These are phyloP conservation scores for Coniochaeta prunicola DNA, from an alignment of 2,329 filamentous ascomycete species.

Conservation along the genomic window DNA sequence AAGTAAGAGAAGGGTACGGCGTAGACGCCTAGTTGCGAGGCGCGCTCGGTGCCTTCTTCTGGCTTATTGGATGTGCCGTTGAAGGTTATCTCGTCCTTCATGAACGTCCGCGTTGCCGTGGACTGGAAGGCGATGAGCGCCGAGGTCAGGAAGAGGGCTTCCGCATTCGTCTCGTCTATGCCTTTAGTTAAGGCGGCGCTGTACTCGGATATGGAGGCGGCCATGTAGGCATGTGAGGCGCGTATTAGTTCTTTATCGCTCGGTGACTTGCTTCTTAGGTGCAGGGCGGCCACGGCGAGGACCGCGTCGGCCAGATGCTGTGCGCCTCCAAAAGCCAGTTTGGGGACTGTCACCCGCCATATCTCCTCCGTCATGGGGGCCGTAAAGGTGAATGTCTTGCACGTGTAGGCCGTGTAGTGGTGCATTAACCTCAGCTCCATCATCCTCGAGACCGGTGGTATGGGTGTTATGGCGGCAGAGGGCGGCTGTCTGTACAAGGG, in stretches of 20 bases:
- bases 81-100: slow-evolving; percentile 39
- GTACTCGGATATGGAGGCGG: slow-evolving; percentile 55
- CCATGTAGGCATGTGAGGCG: slow-evolving; percentile 59
- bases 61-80: not conserved
- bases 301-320: slow-evolving; percentile 56
- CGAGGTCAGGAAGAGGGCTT: slow-evolving; percentile 55
- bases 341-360: slow-evolving; percentile 54
- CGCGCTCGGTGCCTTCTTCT: slow-evolving; percentile 4
- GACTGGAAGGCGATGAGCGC: slow-evolving; percentile 62
- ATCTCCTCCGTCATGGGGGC: slow-evolving; percentile 45
- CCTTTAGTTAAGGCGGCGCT: slow-evolving; percentile 47
- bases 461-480: slow-evolving; percentile 25
- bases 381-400: slow-evolving; percentile 50
- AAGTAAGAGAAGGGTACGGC: slow-evolving; percentile 57
- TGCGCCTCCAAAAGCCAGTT: slow-evolving; percentile 51
- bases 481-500: slow-evolving; percentile 28
- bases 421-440: slow-evolving; percentile 58
- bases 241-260: slow-evolving; percentile 53
- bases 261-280: slow-evolving; percentile 48
- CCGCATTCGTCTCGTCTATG: slow-evolving; percentile 51
- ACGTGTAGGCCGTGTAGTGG: slow-evolving; percentile 55
- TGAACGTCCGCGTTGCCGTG: slow-evolving; percentile 54
- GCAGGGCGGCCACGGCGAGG: slow-evolving; percentile 56
- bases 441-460: slow-evolving; percentile 34
- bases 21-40: slow-evolving; percentile 31